phyloP scores from a whole-genome alignment of 768 basidiomycete genomes.

The Chalciporus chontae region DNA sequence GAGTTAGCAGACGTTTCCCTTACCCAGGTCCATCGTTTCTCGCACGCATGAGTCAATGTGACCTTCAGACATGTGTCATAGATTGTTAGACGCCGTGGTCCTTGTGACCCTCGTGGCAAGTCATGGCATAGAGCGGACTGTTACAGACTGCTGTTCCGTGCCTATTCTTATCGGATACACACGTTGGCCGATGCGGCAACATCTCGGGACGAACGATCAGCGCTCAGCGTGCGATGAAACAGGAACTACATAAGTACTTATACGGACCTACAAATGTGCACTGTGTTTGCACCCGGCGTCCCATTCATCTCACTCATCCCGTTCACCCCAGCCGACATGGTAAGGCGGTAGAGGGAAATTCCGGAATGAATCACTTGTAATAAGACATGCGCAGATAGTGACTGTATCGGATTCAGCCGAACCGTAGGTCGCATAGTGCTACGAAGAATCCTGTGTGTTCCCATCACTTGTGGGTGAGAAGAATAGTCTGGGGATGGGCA shows the following conservation, averaged over 20 bases:
- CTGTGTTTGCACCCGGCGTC: too few species aligned
- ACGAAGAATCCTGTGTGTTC: too few species aligned
- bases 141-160: too few species aligned
- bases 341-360: too few species aligned
- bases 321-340: too few species aligned
- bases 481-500: not conserved
- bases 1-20: not conserved
- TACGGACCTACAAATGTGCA: not conserved
- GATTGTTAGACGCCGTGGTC: not conserved
- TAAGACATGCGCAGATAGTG: not conserved
- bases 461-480: not conserved
- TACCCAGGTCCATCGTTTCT: not conserved
- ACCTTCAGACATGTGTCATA: not conserved
- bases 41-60: not conserved
- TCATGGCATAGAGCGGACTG: not conserved
- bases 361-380: not conserved
- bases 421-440: too few species aligned
- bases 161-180: constrained; percentile 1
- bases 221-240: not conserved
- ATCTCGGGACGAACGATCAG: not conserved
- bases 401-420: not conserved
- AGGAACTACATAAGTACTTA: not conserved
- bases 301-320: too few species aligned
- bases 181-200: not conserved
- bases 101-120: not conserved